Evolutionary conservation across 176 grass and related monocot species (phyloP).

Genomic region (Urochloa ruziziensis): DNA sequence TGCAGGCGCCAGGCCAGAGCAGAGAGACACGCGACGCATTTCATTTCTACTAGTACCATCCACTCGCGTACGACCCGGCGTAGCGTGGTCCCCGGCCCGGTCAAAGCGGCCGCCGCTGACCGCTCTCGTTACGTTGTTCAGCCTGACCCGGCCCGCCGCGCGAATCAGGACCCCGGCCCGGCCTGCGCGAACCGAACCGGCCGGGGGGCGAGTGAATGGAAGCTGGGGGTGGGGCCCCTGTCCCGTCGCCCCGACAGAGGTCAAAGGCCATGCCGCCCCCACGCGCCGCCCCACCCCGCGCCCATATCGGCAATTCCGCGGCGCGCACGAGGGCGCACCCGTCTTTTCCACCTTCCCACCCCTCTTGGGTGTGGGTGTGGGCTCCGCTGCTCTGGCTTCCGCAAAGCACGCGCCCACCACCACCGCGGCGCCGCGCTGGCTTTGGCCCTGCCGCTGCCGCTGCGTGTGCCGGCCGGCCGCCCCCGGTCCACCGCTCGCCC

Average conservation of each 20-base stretch:
- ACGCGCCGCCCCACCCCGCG: not conserved
- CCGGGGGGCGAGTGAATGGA: too few relatives aligned
- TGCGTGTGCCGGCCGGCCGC: not conserved
- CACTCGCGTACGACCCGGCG: too few relatives aligned
- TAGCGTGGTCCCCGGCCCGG: not conserved
- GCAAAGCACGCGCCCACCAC: not conserved
- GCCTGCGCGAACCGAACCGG: not conserved
- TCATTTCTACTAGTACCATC: too few relatives aligned
- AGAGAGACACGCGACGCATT: too few relatives aligned
- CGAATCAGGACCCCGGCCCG: too few relatives aligned
- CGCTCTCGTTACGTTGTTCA: too few relatives aligned
- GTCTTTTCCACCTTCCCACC: not conserved
- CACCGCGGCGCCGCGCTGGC: not conserved
- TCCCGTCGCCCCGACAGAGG: not conserved
- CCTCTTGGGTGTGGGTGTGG: too few relatives aligned
- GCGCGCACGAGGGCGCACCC: not conserved
- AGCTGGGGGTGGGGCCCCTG: not conserved
- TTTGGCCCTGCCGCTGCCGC: too few relatives aligned
- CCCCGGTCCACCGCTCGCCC: too few relatives aligned
- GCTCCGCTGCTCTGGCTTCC: too few relatives aligned
- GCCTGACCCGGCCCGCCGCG: not conserved
- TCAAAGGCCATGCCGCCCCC: constrained; percentile 7
- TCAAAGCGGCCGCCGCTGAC: constrained; percentile 18
- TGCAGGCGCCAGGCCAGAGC: too few relatives aligned
- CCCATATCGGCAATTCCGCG: not conserved